phyloP scores from a whole-genome alignment of 2,329 filamentous ascomycete genomes.

The Cercospora citrullina region DNA sequence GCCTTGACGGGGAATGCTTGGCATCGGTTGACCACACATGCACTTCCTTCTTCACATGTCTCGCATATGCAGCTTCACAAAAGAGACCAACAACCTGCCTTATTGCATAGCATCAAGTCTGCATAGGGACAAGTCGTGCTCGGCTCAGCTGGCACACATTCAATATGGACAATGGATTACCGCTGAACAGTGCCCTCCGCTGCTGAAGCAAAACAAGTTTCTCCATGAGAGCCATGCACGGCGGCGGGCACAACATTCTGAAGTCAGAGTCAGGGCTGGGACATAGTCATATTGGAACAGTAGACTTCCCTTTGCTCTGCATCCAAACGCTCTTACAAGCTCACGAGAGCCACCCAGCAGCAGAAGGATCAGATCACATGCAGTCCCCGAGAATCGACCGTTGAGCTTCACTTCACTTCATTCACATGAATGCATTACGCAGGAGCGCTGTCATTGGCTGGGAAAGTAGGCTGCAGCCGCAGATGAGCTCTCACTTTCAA shows the following conservation, averaged over 20 bases:
- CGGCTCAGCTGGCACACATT: background rate
- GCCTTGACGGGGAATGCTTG: slow-evolving; percentile 2
- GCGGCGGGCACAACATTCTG: background rate
- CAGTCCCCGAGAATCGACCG: background rate
- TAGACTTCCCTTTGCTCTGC: background rate
- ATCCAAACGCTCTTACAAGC: background rate
- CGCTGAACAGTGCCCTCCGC: background rate
- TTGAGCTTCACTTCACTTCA: slow-evolving; percentile 5
- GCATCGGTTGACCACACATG: background rate
- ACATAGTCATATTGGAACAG: background rate
- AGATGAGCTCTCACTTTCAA: background rate
- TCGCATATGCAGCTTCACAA: background rate
- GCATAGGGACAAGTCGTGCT: background rate
- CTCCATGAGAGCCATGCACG: background rate
- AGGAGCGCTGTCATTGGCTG: background rate
- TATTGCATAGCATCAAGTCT: background rate
- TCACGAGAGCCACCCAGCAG: background rate
- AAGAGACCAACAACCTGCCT: background rate
- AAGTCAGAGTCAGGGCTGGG: background rate
- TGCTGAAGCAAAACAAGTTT: background rate
- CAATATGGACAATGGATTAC: background rate
- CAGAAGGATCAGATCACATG: background rate
- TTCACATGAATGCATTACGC: background rate
- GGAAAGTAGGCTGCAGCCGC: background rate
- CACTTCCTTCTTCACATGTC: background rate